A percentile compares a stretch with the other conserved stretches of the same genome.
Evolutionary conservation across 23 red algal genomes (phyloP).

Genomic region (Gracilaria gracilis): DNA sequence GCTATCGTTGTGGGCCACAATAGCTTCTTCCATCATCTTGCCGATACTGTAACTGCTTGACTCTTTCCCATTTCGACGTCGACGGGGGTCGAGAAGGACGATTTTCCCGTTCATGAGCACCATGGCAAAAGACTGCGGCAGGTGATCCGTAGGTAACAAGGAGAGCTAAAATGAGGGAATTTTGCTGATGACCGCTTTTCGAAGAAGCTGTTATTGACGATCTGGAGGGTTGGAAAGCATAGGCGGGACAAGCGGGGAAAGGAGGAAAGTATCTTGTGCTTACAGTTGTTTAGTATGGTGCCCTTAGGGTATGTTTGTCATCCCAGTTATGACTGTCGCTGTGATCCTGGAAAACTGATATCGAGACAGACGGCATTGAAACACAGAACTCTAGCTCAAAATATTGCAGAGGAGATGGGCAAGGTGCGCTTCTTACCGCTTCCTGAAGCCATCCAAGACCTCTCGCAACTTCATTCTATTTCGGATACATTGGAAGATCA

Average conservation of each 20-base stretch:
- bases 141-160: too few species aligned
- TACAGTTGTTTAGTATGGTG: not conserved
- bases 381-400: not conserved
- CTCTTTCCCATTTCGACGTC: not conserved
- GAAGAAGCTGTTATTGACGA: too few species aligned
- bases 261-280: too few species aligned
- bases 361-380: not conserved
- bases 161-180: too few species aligned
- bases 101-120: too few species aligned
- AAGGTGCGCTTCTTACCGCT: not conserved
- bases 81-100: not conserved
- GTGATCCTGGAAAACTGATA: not conserved
- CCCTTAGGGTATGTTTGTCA: slow-evolving; percentile 8
- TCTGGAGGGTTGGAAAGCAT: too few species aligned
- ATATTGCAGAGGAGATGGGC: not conserved
- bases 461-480: not conserved
- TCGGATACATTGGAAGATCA: too few species aligned
- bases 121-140: too few species aligned
- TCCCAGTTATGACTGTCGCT: not conserved
- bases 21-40: not conserved
- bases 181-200: too few species aligned
- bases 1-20: not conserved
- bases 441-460: not conserved
- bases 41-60: not conserved
- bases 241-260: too few species aligned